Base-by-base conservation (phyloP, 495 filamentous ascomycete species). In the Penicillium nucicola region DNA sequence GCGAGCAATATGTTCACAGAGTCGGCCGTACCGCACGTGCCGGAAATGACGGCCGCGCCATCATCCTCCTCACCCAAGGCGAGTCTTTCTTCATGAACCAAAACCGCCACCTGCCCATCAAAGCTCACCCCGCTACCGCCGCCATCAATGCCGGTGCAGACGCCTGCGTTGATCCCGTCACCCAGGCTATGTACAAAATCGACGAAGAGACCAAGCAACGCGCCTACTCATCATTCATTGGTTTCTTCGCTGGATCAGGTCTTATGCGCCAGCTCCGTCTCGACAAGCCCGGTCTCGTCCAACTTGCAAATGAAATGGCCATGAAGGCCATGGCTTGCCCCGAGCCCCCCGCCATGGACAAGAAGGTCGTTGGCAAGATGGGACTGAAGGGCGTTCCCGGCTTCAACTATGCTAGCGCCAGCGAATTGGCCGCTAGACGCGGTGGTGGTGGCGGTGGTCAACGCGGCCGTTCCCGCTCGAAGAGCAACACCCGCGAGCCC, bases 1-100 rank as follows among this genome's bases (percentile, higher is more conserved):
- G 82, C 13, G 92, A 96, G 48, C 79, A 85, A 47, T 97, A 97
- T 67, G 88, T 96, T 54, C 92, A 97, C 67, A 84, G 92, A 47
- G 76, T 97, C 48, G 92, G 92, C 19, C 88, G 67, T 55, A 85
- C 82, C 9, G 82, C 74, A 28, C 82, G 82, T 50, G 85, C 84
- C 18, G 85, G 84, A 18, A 83, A 81, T 14, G 82, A 84, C 39
- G 84, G 84, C n/a, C 76, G 82, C 48, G 85, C 84, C 14, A 75
- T 84, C 32, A 81, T 87, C 58, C 67, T 88, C 39, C 70, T 88
- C 50, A 81, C 80, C 3, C 48, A 81, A 32, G 60, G 67, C 32
- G 85, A 89, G 55, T 74, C 73, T 1, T 86, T 78, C 68, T 89
- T 84, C 66, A 54, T 82, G 14, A 74, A 69, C 19, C 55, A 53